Conservation (phyloP, 2,329 filamentous ascomycete species). For the Fusarium neocosmosporiellum region DNA sequence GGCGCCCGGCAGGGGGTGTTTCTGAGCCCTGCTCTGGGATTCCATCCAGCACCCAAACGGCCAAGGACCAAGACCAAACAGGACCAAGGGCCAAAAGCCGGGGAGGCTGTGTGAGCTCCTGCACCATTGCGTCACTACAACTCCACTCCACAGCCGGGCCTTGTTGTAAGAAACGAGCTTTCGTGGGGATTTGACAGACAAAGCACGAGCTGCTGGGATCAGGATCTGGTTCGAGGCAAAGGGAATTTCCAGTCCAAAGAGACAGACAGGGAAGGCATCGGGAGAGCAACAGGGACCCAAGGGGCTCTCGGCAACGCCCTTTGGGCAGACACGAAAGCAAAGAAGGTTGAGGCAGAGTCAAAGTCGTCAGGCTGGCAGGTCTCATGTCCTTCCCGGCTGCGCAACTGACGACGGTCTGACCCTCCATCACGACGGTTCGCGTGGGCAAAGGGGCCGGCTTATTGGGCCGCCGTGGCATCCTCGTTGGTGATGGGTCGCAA, state of each 20-base stretch:
- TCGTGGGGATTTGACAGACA: slow-evolving; percentile 9
- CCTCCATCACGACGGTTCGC: slow-evolving; percentile 41
- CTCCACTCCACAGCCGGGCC: slow-evolving; percentile 34
- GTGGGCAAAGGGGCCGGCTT: slow-evolving; percentile 34
- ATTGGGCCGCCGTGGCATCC: slow-evolving; percentile 43
- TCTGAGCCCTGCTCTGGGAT: slow-evolving; percentile 34
- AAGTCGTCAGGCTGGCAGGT: slow-evolving; percentile 37
- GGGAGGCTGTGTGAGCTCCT: slow-evolving; percentile 37
- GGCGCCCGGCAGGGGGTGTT: slow-evolving; percentile 26
- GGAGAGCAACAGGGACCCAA: neutral
- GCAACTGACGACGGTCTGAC: slow-evolving; percentile 36
- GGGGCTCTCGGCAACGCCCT: slow-evolving; percentile 9
- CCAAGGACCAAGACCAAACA: neutral
- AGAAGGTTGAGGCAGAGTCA: slow-evolving; percentile 19
- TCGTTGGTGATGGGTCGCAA: slow-evolving; percentile 24
- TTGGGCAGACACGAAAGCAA: slow-evolving; percentile 25
- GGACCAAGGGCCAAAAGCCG: slow-evolving; percentile 30
- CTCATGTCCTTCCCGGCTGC: slow-evolving; percentile 41
- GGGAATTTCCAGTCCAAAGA: slow-evolving; percentile 3
- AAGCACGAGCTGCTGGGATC: slow-evolving; percentile 2
- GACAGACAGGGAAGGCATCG: neutral
- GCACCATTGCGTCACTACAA: slow-evolving; percentile 45
- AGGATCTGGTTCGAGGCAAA: slow-evolving; percentile 16
- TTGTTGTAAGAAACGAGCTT: slow-evolving; percentile 30
- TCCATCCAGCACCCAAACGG: slow-evolving; percentile 18